A percentile compares a stretch with the other conserved stretches of the same genome.
phyloP scores from a whole-genome alignment of 1,139 yeast genomes.

The Debaryomyces coudertii region DNA sequence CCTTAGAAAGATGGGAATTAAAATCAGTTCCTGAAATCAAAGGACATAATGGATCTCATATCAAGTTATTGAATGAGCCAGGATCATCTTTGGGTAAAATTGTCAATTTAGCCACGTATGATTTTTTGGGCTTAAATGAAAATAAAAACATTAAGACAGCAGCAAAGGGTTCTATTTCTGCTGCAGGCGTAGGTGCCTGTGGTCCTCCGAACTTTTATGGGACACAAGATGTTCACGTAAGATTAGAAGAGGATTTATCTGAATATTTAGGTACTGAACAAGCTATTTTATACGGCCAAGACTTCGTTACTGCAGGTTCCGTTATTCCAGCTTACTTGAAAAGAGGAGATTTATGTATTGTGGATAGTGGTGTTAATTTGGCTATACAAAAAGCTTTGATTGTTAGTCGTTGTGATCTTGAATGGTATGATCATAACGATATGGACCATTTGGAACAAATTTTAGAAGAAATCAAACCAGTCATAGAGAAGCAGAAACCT shows the following conservation, averaged over 20 bases:
- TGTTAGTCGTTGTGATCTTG: constrained; percentile 83
- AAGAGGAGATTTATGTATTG: constrained; percentile 91
- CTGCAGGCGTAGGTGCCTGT: constrained; percentile 96
- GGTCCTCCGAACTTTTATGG: constrained; percentile 99
- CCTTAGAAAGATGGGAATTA: constrained; percentile 63
- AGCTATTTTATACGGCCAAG: constrained; percentile 91
- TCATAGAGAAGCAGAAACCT: constrained; percentile 66
- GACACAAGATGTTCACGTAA: constrained; percentile 87
- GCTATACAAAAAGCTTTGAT: constrained; percentile 87
- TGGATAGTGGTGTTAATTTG: constrained; percentile 77
- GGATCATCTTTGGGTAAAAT: constrained; percentile 33
- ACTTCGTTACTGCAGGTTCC: constrained; percentile 87
- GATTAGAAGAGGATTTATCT: constrained; percentile 77
- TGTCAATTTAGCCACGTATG: constrained; percentile 64
- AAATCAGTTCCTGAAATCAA: constrained; percentile 63
- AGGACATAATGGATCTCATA: constrained; percentile 59
- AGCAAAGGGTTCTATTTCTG: constrained; percentile 61
- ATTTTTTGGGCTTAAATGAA: constrained; percentile 61
- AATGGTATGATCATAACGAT: constrained; percentile 87
- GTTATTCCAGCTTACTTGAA: constrained; percentile 95
- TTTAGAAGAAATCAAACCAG: constrained; percentile 64
- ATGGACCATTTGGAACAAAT: constrained; percentile 77
- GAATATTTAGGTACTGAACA: constrained; percentile 74
- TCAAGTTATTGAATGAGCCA: constrained; percentile 27
- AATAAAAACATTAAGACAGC: constrained; percentile 51